Evolutionary conservation across 345 rosid genomes (phyloP).

Genomic region (Rhizophora apiculata): DNA sequence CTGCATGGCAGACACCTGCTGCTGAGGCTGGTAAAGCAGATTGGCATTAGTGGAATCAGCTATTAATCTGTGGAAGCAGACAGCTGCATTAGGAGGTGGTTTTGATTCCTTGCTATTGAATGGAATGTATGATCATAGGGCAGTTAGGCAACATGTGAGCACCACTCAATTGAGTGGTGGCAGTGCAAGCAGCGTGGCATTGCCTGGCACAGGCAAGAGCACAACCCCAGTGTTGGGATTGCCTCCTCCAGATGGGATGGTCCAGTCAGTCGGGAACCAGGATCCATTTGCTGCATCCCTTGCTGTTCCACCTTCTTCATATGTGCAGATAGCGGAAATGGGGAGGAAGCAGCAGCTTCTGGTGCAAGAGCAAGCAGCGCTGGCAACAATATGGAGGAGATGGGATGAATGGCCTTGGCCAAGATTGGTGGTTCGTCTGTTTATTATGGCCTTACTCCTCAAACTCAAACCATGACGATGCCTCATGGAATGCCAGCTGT

Average conservation of each 20-base stretch:
- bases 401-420: conserved; percentile 27
- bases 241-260: conserved; percentile 27
- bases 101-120: conserved; percentile 21
- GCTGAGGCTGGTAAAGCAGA: conserved; percentile 22
- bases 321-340: conserved; percentile 32
- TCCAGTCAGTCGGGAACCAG: conserved; percentile 21
- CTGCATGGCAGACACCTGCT: conserved; percentile 29
- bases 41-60: conserved; percentile 24
- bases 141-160: conserved; percentile 28
- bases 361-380: conserved; percentile 22
- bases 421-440: conserved; percentile 15
- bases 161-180: conserved; percentile 15
- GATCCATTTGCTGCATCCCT: conserved; percentile 30
- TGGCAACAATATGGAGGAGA: conserved; percentile 28
- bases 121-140: conserved; percentile 31
- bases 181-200: conserved; percentile 27
- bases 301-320: conserved; percentile 28
- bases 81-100: conserved; percentile 19
- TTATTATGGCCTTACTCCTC: conserved; percentile 6
- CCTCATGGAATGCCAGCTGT: conserved; percentile 23
- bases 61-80: conserved; percentile 26
- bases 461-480: conserved; percentile 15
- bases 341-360: conserved; percentile 28
- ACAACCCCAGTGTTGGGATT: conserved; percentile 19
- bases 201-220: conserved; percentile 15